Evolutionary conservation across 441 rosid genomes (phyloP), one percentile per base, ranked within the genome.

Genomic region (Capsella rubella): DNA sequence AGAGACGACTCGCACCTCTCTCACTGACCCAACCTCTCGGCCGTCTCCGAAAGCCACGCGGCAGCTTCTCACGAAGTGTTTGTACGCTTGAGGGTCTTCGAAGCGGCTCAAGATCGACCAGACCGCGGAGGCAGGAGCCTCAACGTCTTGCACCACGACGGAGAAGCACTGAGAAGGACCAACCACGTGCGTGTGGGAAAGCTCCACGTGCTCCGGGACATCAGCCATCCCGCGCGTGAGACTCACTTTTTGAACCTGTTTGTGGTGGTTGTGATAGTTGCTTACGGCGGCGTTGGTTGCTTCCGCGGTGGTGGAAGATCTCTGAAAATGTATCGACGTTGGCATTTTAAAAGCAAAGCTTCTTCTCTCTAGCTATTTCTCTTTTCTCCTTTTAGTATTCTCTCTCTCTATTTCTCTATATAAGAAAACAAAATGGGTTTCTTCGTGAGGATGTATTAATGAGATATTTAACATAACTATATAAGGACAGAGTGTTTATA

Each of bases 71-170:
- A 91, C 80, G 40, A 92, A 90, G 80, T 88, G 92, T 67, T 92
- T 92, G 76, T 92, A 92, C 9, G 84, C 90, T 62, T 87, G 91
- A 1, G 96, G 97, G 49, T 87, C 81, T 47, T 86, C 94, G 18
- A 92, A 92, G 21, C 93, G 87, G 58, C 94, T 87, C 8, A 92
- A 84, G 18, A 92, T 77, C 0, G 97, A 85, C 97, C 96, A 92
- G 3, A 90, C 94, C 29, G 80, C 50, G 16, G 87, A 78, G 25
- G 78, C 80, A 0, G 96, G 91, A 31, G 94, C 91, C 0, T 80
- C 81, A n/a, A 88, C 78, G 60, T 81, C 69, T 56, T 87, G 86
- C 14, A 87, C 84, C 53, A 83, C 74, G 45, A 85, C 84, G 57
- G 96, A 91, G 80, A 79, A 82, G 59, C 93, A 85, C 82, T 87